A percentile compares a stretch with the other conserved stretches of the same genome.
phyloP scores from a whole-genome alignment of 345 rosid species.

The Moricandia arvensis region DNA sequence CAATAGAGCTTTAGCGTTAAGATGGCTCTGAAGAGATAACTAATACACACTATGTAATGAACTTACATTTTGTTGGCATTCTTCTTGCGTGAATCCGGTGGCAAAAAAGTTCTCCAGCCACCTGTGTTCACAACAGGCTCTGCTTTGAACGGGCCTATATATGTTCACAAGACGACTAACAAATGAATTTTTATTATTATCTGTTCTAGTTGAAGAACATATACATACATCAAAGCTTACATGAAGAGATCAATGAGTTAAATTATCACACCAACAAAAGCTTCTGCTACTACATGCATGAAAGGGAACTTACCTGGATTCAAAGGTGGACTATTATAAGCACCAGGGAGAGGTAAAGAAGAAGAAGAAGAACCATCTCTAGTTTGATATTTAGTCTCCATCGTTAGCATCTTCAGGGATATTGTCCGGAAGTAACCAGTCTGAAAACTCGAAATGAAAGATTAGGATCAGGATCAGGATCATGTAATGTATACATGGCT shows the following conservation, averaged over 20 bases:
- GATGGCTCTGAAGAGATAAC: not conserved
- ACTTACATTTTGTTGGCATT: not conserved
- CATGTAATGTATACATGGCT: not conserved
- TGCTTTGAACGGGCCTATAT: not conserved
- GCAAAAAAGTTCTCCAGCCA: not conserved
- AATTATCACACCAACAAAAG: not conserved
- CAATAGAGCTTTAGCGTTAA: not conserved
- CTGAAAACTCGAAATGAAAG: not conserved
- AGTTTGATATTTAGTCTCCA: constrained; percentile 36
- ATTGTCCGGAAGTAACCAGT: constrained; percentile 59
- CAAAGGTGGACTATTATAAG: constrained; percentile 34
- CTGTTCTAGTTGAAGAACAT: too few species aligned
- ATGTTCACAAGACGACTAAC: not conserved
- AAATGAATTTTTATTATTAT: not conserved
- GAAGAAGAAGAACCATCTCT: not conserved
- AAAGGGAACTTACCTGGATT: constrained; percentile 8
- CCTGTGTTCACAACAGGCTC: not conserved
- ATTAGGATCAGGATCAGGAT: not conserved
- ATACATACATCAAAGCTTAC: not conserved
- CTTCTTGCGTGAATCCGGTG: not conserved
- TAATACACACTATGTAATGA: not conserved
- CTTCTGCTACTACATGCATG: not conserved
- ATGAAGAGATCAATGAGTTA: not conserved
- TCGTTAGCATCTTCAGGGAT: constrained; percentile 59
- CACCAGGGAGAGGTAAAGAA: constrained; percentile 19